Base-by-base conservation (phyloP, 2,329 filamentous ascomycete genomes). In the Colletotrichum sansevieriae region DNA sequence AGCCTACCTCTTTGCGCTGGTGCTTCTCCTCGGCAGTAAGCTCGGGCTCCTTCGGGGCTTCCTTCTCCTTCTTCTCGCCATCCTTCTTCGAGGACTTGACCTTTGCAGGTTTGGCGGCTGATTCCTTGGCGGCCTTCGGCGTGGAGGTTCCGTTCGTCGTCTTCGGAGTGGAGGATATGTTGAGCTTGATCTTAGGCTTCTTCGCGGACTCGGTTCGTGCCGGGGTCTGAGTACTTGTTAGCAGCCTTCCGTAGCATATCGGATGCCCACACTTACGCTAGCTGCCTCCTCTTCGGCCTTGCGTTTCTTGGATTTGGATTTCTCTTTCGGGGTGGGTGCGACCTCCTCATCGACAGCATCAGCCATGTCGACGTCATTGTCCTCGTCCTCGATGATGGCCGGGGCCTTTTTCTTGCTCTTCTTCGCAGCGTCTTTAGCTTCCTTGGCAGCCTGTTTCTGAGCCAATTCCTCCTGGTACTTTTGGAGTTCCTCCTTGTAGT, bases 401-500 rank as follows among this genome's bases (percentile, higher is more conserved):
- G 80, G 80, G 20, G 84, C 83, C 74, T 80, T 81, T 74, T 85
- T 84, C 73, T 83, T 82, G 8, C 79, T 82, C 73, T 82, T 82
- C 74, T 84, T 84, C 33, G 85, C 85, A 70, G 82, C 80, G 62
- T 83, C 81, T n/a, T 76, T 77, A 11, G 82, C 80, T 76, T 85
- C 77, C 72, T 78, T 78, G 18, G 74, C 74, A 64, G 89, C 88
- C 47, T 84, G 83, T 71, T 88, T 85, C 71, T 90, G 87, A 8
- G 87, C 87, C 62, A 87, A 81, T 54, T 91, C 89, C 75, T 93
- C 91, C 72, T 90, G 85, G 73, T 90, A 91, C 72, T 91, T 87
- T 46, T 85, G 83, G 66, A 98, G 86, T 71, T 98, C 84, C 12
- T 89, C 86, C 83, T 98, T 97, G 86, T 95, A 98, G 80, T 93